Base-by-base conservation (phyloP, 768 basidiomycete species). In the Podaxis pistillaris region DNA sequence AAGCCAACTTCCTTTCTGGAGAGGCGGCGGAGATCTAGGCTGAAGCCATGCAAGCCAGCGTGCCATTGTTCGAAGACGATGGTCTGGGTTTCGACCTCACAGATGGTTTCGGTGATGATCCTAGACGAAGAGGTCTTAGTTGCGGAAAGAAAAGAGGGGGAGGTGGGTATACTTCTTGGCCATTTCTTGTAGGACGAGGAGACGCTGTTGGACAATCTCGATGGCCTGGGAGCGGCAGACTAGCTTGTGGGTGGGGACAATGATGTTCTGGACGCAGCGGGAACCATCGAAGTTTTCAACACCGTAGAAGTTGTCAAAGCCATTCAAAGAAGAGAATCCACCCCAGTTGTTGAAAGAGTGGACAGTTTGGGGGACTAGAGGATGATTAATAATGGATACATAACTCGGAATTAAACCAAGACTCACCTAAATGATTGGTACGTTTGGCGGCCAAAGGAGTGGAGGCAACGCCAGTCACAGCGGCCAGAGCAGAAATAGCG, bases 71-170 rank as follows among this genome's bases (percentile, higher is more conserved):
- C 72, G 66, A 81, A 77, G 58, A 77, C 72, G 60, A 80, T 74
- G 61, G 74, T 75, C 66, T 83, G 82, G 26, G 76, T 75, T 64
- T 83, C 82, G 51, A 83, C 81, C 56, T 82, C 79, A 67, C 82
- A 83, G 57, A 81, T 74, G 53, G 77, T 75, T 68, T 82, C 78
- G 37, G 75, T 73, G 66, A 81, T 76, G 68, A 81, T 76, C 69
- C 80, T 81, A 19, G 30, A 9, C 62, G 46, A 22, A 22, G 3
- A 52, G 51, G 26, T 47, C n/a, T 58, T 33, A 56, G 47, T 37
- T 30, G 22, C n/a, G 12, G 19, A 4, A 36, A 33, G 17, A 5
- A 7, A 37, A 38, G 9, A 12, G 49, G 17, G 2, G 15, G 8
- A 61, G 22, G n/a, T 49, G n/a, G 41, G 47, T 68, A 63, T 57